Base-by-base conservation (phyloP, 1,284 basidiomycete genomes). In the Phylloboletellus chloephorus region DNA sequence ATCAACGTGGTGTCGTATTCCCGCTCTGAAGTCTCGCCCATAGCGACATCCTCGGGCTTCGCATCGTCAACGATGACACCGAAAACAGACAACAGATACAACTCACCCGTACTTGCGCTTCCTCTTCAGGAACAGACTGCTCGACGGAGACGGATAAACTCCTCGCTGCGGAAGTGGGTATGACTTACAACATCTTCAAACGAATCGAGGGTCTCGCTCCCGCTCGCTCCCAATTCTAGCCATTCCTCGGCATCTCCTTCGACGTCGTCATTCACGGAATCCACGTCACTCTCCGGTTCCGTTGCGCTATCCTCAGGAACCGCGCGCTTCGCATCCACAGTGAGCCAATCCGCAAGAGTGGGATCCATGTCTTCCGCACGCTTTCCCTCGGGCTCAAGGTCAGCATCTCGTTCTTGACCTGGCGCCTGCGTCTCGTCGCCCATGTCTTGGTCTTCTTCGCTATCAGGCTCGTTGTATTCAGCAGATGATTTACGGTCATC, bases 1-100 rank as follows among this genome's bases (percentile, higher is more conserved):
- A 88, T 82, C 44, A 67, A 64, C 12, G 81, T 73, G 34, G 78
- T 71, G 58, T 93, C 88, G 51, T 93, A 91, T 46, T 82, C 76
- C 71, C 76, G 80, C 1, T 76, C 82, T 1, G 77, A 71, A 20
- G 67, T 69, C 51, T 84, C 82, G 7, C 85, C 88, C 82, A 90
- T 88, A 24, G 61, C 67, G 28, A 65, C 61, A 43, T 72, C 67
- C 35, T 54, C 43, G 3, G 35, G 15, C 57, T 56, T 50, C 15
- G 28, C 17, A 19, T 32, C 7, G 6, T 42, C 17, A 52, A 42
- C n/a, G 35, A 47, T n/a, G n/a, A n/a, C n/a, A n/a, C n/a, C 19
- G 37, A 44, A 7, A 29, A 2, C 6, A 21, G 10, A 21, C 11
- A 31, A 15, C 2, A 42, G 9, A 25, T 5, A 21, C 22, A 3